A percentile compares a stretch with the other conserved stretches of the same genome.
These are phyloP conservation scores for Lipomyces spencermartinsiae DNA, from an alignment of 805 yeast species.

Conservation along the genomic window DNA sequence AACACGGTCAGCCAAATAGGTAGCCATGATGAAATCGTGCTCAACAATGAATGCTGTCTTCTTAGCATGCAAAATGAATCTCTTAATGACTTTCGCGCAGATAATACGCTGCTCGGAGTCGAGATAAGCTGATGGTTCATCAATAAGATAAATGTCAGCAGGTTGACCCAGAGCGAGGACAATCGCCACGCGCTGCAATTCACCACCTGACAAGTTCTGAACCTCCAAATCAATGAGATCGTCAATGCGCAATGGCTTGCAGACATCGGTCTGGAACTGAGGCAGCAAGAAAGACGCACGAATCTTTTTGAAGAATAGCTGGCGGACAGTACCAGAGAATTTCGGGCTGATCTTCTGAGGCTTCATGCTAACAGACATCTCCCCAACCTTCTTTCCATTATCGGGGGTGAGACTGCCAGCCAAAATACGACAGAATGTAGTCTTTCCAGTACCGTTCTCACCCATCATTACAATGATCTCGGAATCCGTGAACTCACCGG, in stretches of 20 bases:
- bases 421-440: slow-evolving; percentile 92
- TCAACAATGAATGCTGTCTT: slow-evolving; percentile 99
- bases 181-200: slow-evolving; percentile 98
- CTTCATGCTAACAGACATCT: slow-evolving; percentile 93
- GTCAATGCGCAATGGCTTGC: slow-evolving; percentile 92
- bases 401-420: slow-evolving; percentile 95
- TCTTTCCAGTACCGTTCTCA: slow-evolving; percentile 99
- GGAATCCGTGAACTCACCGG: slow-evolving; percentile 93
- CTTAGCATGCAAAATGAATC: slow-evolving; percentile 93
- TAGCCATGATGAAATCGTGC: slow-evolving; percentile 99
- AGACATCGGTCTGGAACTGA: slow-evolving; percentile 97
- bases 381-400: slow-evolving; percentile 77
- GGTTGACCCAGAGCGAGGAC: slow-evolving; percentile 91
- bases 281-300: slow-evolving; percentile 93
- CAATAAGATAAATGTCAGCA: slow-evolving; percentile 95
- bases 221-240: slow-evolving; percentile 97
- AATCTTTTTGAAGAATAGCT: slow-evolving; percentile 94
- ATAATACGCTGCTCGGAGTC: slow-evolving; percentile 99
- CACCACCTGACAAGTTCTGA: slow-evolving; percentile 98
- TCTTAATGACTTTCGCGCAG: slow-evolving; percentile 97
- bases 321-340: slow-evolving; percentile 98
- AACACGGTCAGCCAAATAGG: slow-evolving; percentile 97
- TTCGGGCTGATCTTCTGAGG: slow-evolving; percentile 99
- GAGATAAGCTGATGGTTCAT: slow-evolving; percentile 98
- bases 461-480: slow-evolving; percentile 99